Evolutionary conservation across 371 early-diverging fungal species (phyloP), one percentile per base, ranked within the genome.

Genomic region (Rhizopus arrhizus): DNA sequence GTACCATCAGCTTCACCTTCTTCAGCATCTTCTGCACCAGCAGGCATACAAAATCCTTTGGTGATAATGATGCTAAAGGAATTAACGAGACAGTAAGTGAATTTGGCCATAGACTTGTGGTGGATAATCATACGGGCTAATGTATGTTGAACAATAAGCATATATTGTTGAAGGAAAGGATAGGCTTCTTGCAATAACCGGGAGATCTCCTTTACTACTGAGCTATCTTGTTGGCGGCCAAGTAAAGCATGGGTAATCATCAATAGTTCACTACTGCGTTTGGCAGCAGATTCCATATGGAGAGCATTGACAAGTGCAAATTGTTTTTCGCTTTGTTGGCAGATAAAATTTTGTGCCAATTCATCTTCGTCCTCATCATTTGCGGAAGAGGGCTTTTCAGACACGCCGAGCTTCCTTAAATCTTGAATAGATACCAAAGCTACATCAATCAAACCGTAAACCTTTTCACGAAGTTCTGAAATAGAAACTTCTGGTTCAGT

Each of bases 31-130:
- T 90, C 85, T 28, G 84, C 82, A 42, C 79, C 81, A 49, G 85
- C 81, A 35, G 95, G 89, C 61, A 90, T 83, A 67, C 93, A 92
- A 75, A 91, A 92, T 40, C 97, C 97, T 47, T 91, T 82, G 52
- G 82, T 86, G 68, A 94, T 85, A 22, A 97, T 76, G 12, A 80
- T 74, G 29, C 82, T 79, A 66, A 93, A 89, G 6, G 89, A 81
- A 64, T 88, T 90, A 67, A 82, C 75, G 33, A 95, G 71, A 36
- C 86, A 79, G 55, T 85, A 88, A 0, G 84, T 77, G 64, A 87
- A 61, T 62, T 90, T 89, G 52, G 84, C 77, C 66, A 87, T 75
- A 3, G 86, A 70, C 61, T 87, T 88, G 81, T 94, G 90, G 59
- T 86, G 87, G 33, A 83, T 51, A 43, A 89, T 50, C 56, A 85